These are phyloP conservation scores for Withania somnifera DNA, from an alignment of 305 asterid species.

Conservation along the genomic window DNA sequence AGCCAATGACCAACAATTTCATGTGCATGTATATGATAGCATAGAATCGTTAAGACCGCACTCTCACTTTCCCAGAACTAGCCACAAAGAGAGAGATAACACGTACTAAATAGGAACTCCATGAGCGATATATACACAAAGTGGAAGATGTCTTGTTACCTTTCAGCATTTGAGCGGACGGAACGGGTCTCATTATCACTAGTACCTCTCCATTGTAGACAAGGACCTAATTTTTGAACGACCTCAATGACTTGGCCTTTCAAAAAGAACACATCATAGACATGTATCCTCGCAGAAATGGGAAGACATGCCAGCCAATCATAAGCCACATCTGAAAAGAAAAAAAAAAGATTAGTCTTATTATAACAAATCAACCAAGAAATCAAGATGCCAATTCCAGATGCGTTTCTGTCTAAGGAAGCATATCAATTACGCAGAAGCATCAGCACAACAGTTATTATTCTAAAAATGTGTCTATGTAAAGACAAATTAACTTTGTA, in stretches of 20 bases:
- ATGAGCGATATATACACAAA: neutral
- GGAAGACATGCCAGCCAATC: conserved; percentile 89
- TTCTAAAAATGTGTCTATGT: neutral
- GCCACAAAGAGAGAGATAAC: neutral
- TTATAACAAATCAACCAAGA: neutral
- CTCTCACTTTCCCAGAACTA: neutral
- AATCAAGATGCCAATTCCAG: neutral
- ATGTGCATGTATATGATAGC: neutral
- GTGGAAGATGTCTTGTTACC: conserved; percentile 30
- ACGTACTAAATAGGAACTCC: neutral
- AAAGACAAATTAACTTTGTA: neutral
- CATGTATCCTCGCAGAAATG: conserved; percentile 57
- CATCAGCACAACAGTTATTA: neutral
- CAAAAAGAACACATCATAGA: conserved; percentile 71
- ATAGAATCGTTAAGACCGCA: neutral
- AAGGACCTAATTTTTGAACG: conserved; percentile 62
- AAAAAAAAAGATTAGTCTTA: neutral
- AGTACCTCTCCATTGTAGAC: conserved; percentile 43
- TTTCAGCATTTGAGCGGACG: conserved; percentile 69
- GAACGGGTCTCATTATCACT: conserved; percentile 27
- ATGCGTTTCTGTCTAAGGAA: neutral
- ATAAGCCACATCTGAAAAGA: conserved; percentile 58
- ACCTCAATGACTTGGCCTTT: conserved; percentile 55
- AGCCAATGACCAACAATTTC: neutral
- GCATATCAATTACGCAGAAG: neutral